Evolutionary conservation across 208 protist species (phyloP), one percentile per base, ranked within the genome.

Genomic region (Leishmania mexicana): DNA sequence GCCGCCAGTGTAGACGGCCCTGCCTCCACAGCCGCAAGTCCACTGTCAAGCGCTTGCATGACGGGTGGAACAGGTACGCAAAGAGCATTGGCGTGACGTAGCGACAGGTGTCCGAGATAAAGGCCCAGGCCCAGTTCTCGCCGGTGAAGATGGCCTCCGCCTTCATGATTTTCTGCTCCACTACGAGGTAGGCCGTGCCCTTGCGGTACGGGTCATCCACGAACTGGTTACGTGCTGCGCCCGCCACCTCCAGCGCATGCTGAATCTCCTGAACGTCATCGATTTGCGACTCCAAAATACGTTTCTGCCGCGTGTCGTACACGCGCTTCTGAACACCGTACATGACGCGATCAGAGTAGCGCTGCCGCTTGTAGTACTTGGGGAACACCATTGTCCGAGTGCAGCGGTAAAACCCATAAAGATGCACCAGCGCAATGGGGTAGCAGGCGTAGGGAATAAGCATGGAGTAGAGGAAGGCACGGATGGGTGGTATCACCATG

Each of bases 91-190:
- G 91, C 8, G 86, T 93, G 21, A 96, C 75, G 83, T 95, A 96
- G 70, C 95, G 90, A 79, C 87, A 95, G 49, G 86, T 96, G 78
- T 98, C 95, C 19, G 95, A 96, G 57, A 97, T 89, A 74, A 97
- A 93, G 7, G 93, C 94, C 93, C 92, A 98, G 31, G 93, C 93
- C 93, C 95, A 97, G 86, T 96, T 97, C 79, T 96, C 93, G 10
- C 93, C 92, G 0, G 91, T 95, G 84, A 96, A 97, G 80, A 96
- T 85, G 24, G 93, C 92, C 82, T 96, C 93, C 15, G 92, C 88
- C 76, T 89, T 90, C 92, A 97, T 95, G 53, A 97, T 92, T 64
- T 91, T 91, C 85, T 96, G 94, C 81, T 97, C 93, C 67, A 94
- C 88, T 45, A 97, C 91, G 76, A 94, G 92, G 81, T 97, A 98